Percentiles rank a stretch among this genome's conserved stretches.
phyloP scores from a whole-genome alignment of 78 protist genomes.

The Dictyostelium intermedium region DNA sequence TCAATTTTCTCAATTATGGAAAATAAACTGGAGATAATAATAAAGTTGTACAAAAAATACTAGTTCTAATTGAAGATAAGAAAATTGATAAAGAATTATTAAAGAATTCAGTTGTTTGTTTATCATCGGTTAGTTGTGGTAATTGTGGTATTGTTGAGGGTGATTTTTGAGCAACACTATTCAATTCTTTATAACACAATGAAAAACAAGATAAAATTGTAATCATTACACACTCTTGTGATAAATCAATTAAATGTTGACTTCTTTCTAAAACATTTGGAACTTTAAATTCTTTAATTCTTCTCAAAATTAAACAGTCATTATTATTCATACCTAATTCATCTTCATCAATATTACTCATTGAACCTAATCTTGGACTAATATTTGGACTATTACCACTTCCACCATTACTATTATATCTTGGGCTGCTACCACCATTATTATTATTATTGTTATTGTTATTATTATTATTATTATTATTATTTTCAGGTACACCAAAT shows the following conservation, averaged over 20 bases:
- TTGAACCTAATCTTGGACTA: neutral
- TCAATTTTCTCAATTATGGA: neutral
- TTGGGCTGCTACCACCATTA: neutral
- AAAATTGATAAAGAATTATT: constrained; percentile 26
- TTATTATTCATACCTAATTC: neutral
- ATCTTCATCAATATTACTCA: neutral
- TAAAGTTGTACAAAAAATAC: constrained; percentile 34
- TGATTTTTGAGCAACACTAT: neutral
- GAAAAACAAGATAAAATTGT: constrained; percentile 21
- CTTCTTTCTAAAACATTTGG: constrained; percentile 35
- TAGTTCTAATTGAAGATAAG: constrained; percentile 35
- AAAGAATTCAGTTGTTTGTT: neutral
- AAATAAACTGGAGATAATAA: constrained; percentile 24
- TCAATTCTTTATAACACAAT: constrained; percentile 6
- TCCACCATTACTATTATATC: neutral
- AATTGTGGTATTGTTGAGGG: neutral
- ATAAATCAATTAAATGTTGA: constrained; percentile 18
- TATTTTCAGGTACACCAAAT: neutral
- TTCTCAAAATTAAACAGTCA: neutral
- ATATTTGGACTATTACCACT: neutral
- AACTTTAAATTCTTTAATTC: constrained; percentile 5
- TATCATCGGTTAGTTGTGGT: constrained; percentile 1
- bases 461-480: neutral
- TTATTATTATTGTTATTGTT: neutral
- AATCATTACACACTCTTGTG: constrained; percentile 54